phyloP scores from a whole-genome alignment of 176 grass and related monocot genomes.

The Melocanna baccifera region DNA sequence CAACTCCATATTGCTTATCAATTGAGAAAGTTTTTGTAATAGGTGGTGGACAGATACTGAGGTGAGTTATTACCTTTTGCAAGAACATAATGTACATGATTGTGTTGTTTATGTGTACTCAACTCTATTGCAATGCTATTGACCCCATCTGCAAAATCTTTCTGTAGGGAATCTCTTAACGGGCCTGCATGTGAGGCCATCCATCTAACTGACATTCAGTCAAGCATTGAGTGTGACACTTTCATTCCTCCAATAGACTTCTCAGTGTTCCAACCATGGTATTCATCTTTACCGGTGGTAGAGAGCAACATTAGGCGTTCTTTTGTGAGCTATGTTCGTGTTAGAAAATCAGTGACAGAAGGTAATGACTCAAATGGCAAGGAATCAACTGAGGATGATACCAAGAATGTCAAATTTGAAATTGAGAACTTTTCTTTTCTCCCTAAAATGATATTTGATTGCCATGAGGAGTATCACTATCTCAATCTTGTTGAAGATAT shows the following conservation, averaged over 20 bases:
- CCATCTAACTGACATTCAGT: constrained; percentile 77
- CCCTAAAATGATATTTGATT: constrained; percentile 62
- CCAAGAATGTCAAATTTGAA: constrained; percentile 54
- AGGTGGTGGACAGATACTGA: constrained; percentile 71
- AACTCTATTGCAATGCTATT: not conserved
- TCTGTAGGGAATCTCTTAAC: constrained; percentile 67
- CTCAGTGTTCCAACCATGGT: constrained; percentile 73
- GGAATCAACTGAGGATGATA: constrained; percentile 24
- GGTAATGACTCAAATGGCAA: constrained; percentile 36
- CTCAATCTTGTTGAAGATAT: constrained; percentile 80
- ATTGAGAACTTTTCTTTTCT: constrained; percentile 61
- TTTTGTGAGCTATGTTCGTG: constrained; percentile 64
- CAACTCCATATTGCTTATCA: constrained; percentile 68
- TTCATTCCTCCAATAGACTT: constrained; percentile 63
- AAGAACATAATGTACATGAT: not conserved
- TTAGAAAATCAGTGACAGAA: constrained; percentile 41
- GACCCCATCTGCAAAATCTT: constrained; percentile 7
- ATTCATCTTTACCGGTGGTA: constrained; percentile 65
- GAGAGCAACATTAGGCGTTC: constrained; percentile 71
- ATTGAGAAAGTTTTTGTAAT: constrained; percentile 85
- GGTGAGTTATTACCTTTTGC: constrained; percentile 40
- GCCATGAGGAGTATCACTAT: constrained; percentile 76
- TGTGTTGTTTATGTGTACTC: not conserved
- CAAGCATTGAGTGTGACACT: constrained; percentile 59
- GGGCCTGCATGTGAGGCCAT: constrained; percentile 70